Evolutionary conservation across 306 rosid genomes (phyloP).

Genomic region (Cicer cuneatum): DNA sequence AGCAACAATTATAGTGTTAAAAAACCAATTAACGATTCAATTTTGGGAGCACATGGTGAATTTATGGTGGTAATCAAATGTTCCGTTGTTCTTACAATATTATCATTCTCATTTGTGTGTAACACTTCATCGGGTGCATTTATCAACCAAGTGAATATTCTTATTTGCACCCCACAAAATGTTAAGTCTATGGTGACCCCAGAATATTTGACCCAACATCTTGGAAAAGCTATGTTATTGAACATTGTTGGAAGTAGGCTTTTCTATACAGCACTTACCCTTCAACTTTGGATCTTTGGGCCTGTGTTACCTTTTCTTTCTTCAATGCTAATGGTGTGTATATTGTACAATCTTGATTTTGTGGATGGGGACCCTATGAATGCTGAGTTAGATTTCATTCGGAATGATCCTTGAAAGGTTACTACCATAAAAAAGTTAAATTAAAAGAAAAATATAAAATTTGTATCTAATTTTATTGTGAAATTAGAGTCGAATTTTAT

Average conservation of each 20-base stretch:
- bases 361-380: slow-evolving; percentile 34
- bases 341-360: slow-evolving; percentile 71
- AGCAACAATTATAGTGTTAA: slow-evolving; percentile 42
- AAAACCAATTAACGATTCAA: not conserved
- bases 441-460: no score
- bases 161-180: slow-evolving; percentile 39
- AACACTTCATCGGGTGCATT: slow-evolving; percentile 9
- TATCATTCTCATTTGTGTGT: slow-evolving; percentile 23
- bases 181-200: slow-evolving; percentile 24
- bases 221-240: slow-evolving; percentile 22
- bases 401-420: not conserved
- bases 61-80: slow-evolving; percentile 27
- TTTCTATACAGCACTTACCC: slow-evolving; percentile 61
- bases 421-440: no score
- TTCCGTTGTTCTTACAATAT: not conserved
- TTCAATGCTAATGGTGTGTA: slow-evolving; percentile 53
- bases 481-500: no score
- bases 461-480: no score
- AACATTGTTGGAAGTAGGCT: slow-evolving; percentile 66
- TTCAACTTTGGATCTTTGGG: slow-evolving; percentile 83
- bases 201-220: slow-evolving; percentile 31
- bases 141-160: slow-evolving; percentile 33
- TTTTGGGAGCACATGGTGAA: slow-evolving; percentile 36
- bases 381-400: not conserved
- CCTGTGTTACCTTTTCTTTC: slow-evolving; percentile 70